Base-by-base conservation (phyloP, 345 rosid genomes). In the Boechera divaricarpa region DNA sequence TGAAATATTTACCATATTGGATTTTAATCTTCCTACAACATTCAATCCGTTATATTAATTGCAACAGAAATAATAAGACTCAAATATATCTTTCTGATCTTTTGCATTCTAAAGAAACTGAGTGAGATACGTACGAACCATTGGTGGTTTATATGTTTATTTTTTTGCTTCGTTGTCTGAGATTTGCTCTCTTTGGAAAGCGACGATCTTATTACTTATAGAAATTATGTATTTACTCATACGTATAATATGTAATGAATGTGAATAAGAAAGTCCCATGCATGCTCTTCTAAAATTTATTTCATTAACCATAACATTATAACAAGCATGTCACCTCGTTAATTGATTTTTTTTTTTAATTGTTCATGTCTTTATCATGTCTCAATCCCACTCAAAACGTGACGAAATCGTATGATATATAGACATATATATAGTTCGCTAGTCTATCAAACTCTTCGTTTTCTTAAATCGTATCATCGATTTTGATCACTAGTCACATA, bases 221-320 rank as follows among this genome's bases (percentile, higher is more conserved):
- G 45, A 9, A 48, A 15, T 11, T 9, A 26, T 74, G 35, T 44
- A 44, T 42, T 21, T 56, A 45, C 16, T 54, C 38, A 56, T 32
- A 44, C 10, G 45, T 32, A 42, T 53, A 26, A 44, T 6, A 52
- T 57, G 21, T 18, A 18, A 16, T 57, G 38, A 45, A 69, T 56
- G 42, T 69, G 26, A 61, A 49, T 51, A 61, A 61, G 11, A 32
- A 63, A 38, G 26, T 4, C 35, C 10, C 24, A 5, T 32, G 42
- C 77, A 73, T 73, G 77, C 44, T 41, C 48, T 65, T 57, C 11
- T 36, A 28, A 38, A 26, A 28, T 67, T 57, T 67, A 58, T 75
- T 57, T 47, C 60, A 58, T 10, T 11, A 52, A 63, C 5, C 10
- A 63, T 5, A 44, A 35, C 18, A 54, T 13, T 2, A 59, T 33